Evolutionary conservation across 148 eudicot species (phyloP), one percentile per base, ranked within the genome.

Genomic region (Polygonum aviculare): DNA sequence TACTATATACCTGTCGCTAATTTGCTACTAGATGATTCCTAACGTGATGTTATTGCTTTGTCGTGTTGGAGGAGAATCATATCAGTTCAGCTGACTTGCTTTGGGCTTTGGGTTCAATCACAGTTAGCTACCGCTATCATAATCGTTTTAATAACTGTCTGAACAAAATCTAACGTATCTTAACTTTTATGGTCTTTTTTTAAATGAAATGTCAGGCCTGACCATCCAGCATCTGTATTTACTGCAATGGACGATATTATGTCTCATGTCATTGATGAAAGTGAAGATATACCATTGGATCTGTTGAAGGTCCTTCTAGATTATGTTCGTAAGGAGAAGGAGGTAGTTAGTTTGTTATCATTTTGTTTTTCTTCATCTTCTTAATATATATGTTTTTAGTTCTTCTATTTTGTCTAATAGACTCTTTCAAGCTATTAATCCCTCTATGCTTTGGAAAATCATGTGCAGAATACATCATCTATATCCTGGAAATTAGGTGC

Each of bases 191-290:
- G 72, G 16, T 21, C 45, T 36, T n/a, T 36, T 67, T 67, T 26
- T 26, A 26, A 26, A 38, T 16, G 15, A 67, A 14, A 67, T 67
- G 18, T 67, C 22, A 94, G 97, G 86, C 78, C 91, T 31, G 65
- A 85, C 59, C 94, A 88, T 49, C 91, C 94, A 26, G 78, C 69
- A 44, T 72, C 80, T 19, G 88, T 90, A 74, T 79, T 85, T 74
- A 69, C 51, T 38, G 77, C 86, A 65, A 92, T 95, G 94, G 91
- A 86, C 83, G 81, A 69, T 38, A 89, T 95, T 72, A 90, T 95
- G 99, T 85, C 81, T 74, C 77, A 80, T 73, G 74, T 90, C 75
- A 81, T 95, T 71, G 79, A 90, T 19, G 99, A 92, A 83, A 90
- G 87, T 76, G 99, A 95, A 72, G 84, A 82, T 35, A 78, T 88